Conservation (phyloP, 2,329 filamentous ascomycete species). For the Zymoseptoria brevis region DNA sequence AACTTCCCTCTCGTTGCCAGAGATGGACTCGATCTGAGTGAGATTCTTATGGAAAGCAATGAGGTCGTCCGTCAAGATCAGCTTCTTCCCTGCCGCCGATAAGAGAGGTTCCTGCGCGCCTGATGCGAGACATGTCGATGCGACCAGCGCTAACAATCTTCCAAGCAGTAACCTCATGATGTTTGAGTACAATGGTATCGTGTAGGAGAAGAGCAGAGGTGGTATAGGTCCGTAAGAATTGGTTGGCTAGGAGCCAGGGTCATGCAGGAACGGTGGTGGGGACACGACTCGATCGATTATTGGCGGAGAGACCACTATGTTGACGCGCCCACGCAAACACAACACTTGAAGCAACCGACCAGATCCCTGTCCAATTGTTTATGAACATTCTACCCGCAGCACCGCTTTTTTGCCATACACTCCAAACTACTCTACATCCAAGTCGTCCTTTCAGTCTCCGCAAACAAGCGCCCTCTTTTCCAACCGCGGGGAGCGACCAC, state of each 20-base stretch:
- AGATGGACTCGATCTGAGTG: constrained; percentile 65
- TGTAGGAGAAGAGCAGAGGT: not conserved
- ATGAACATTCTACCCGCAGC: not conserved
- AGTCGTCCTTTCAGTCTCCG: not conserved
- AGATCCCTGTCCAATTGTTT: not conserved
- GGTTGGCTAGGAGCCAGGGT: not conserved
- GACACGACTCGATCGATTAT: not conserved
- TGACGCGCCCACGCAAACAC: not conserved
- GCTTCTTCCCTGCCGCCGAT: constrained; percentile 10
- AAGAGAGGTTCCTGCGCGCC: constrained; percentile 5
- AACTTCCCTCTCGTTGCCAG: constrained; percentile 59
- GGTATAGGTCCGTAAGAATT: not conserved
- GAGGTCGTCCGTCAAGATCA: constrained; percentile 40
- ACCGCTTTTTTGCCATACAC: not conserved
- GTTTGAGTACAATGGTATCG: not conserved
- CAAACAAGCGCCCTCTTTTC: not conserved
- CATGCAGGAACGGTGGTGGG: not conserved
- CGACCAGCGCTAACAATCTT: constrained; percentile 1
- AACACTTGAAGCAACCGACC: not conserved
- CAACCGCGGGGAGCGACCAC: not conserved
- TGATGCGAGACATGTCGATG: constrained; percentile 3
- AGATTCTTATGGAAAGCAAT: constrained; percentile 67
- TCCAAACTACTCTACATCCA: not conserved
- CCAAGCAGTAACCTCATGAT: not conserved
- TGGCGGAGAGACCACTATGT: not conserved